phyloP scores from a whole-genome alignment of 257 asterid genomes.

The Scutellaria galericulata region DNA sequence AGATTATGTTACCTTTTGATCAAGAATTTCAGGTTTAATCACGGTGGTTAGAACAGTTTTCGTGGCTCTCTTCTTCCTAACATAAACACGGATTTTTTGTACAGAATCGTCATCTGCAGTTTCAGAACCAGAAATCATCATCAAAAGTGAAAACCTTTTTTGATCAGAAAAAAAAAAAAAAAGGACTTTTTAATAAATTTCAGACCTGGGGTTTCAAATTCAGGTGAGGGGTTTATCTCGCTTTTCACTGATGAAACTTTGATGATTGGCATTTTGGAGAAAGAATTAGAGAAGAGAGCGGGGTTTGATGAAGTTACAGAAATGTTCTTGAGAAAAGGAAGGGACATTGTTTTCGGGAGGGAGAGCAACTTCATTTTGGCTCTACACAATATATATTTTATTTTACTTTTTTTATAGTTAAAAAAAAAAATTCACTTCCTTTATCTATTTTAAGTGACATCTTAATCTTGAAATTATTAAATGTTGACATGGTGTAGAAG shows the following conservation, averaged over 20 bases:
- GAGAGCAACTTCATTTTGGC: neutral
- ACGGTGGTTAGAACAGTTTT: conserved; percentile 44
- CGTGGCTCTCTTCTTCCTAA: conserved; percentile 60
- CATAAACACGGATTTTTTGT: conserved; percentile 53
- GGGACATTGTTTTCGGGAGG: conserved; percentile 28
- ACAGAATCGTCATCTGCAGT: conserved; percentile 40
- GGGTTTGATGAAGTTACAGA: conserved; percentile 34
- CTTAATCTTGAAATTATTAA: neutral
- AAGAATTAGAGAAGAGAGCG: conserved; percentile 26
- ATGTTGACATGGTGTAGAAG: too few relatives aligned
- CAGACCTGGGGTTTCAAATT: conserved; percentile 47
- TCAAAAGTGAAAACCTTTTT: conserved; percentile 17
- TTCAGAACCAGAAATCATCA: conserved; percentile 48
- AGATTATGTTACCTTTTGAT: conserved; percentile 44
- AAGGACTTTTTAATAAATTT: neutral
- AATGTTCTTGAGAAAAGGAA: conserved; percentile 32
- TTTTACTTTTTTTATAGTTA: neutral
- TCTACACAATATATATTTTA: neutral
- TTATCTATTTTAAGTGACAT: too few relatives aligned
- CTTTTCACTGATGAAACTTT: conserved; percentile 36
- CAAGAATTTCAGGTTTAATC: conserved; percentile 44
- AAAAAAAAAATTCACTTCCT: too few relatives aligned
- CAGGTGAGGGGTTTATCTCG: conserved; percentile 29
- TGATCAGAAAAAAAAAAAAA: neutral
- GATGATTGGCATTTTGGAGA: conserved; percentile 40